Percentiles rank a stretch among this genome's conserved stretches.
phyloP scores from a whole-genome alignment of 805 yeast species.

The Kodamaea jinghongensis region DNA sequence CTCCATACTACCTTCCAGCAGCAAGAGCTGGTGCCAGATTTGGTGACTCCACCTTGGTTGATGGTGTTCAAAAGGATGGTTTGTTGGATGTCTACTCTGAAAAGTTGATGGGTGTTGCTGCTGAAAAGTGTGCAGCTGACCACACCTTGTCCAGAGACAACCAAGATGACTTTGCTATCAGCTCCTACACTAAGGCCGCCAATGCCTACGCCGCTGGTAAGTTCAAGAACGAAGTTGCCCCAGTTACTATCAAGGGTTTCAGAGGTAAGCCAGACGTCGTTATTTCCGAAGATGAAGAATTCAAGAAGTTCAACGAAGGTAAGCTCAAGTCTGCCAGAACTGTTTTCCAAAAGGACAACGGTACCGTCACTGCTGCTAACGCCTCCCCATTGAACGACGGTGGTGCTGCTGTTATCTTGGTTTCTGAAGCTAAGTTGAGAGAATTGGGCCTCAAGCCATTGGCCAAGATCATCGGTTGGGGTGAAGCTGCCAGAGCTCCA shows the following conservation, averaged over 20 bases:
- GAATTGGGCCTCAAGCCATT: constrained; percentile 87
- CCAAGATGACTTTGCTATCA: constrained; percentile 86
- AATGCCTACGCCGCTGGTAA: constrained; percentile 78
- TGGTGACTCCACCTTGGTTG: constrained; percentile 77
- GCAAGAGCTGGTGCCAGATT: constrained; percentile 88
- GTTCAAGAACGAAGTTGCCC: constrained; percentile 78
- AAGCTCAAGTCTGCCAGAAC: constrained; percentile 84
- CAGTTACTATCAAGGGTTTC: constrained; percentile 82
- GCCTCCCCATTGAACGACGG: constrained; percentile 97
- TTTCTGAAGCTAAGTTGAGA: constrained; percentile 77
- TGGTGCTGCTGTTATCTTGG: constrained; percentile 91
- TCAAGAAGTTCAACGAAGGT: constrained; percentile 68
- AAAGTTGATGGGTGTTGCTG: constrained; percentile 93
- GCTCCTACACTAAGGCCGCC: constrained; percentile 83
- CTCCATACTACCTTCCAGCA: constrained; percentile 86
- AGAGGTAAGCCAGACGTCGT: constrained; percentile 83
- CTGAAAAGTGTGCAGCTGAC: constrained; percentile 93
- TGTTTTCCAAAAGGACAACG: constrained; percentile 89
- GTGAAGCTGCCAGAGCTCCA: constrained; percentile 96
- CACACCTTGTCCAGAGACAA: constrained; percentile 73
- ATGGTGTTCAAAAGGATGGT: constrained; percentile 92
- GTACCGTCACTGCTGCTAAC: constrained; percentile 96
- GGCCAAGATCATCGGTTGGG: constrained; percentile 91
- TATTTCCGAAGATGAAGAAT: constrained; percentile 81
- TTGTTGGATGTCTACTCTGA: constrained; percentile 87